Evolutionary conservation across 2,329 filamentous ascomycete species (phyloP).

Genomic region (Scedosporium dehoogii): DNA sequence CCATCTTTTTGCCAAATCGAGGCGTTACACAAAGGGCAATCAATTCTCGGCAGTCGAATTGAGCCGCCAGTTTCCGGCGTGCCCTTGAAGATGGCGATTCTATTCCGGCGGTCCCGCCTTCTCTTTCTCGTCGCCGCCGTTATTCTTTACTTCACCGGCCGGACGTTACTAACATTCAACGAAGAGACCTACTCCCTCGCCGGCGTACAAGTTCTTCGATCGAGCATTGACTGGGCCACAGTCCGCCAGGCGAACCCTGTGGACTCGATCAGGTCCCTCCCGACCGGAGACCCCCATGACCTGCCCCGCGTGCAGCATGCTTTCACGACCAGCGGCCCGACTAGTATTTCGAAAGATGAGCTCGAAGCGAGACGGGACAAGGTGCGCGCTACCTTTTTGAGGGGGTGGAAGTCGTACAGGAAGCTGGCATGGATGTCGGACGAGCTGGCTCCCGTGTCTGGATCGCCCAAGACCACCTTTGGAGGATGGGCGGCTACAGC

Average conservation of each 20-base stretch:
- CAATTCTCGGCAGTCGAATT: neutral
- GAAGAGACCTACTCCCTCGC: neutral
- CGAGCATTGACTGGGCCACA: slow-evolving; percentile 21
- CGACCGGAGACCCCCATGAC: slow-evolving; percentile 14
- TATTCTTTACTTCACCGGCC: slow-evolving; percentile 1
- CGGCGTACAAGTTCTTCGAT: slow-evolving; percentile 15
- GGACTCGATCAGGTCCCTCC: slow-evolving; percentile 20
- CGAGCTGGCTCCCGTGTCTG: slow-evolving; percentile 39
- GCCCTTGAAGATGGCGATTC: neutral
- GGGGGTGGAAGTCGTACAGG: slow-evolving; percentile 41
- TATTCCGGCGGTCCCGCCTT: neutral
- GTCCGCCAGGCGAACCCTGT: slow-evolving; percentile 19
- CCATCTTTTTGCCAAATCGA: neutral
- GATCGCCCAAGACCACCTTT: slow-evolving; percentile 34
- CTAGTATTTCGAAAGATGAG: slow-evolving; percentile 5
- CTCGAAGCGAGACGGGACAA: slow-evolving; percentile 24
- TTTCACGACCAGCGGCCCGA: slow-evolving; percentile 23
- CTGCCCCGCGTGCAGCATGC: slow-evolving; percentile 21
- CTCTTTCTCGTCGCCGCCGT: neutral
- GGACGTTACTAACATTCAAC: neutral
- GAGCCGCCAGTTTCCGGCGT: neutral
- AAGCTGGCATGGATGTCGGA: slow-evolving; percentile 41
- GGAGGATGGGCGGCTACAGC: slow-evolving; percentile 49
- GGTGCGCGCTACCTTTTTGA: slow-evolving; percentile 31
- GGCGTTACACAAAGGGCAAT: neutral